Evolutionary conservation across 345 rosid species (phyloP).

Genomic region (Pistacia atlantica): DNA sequence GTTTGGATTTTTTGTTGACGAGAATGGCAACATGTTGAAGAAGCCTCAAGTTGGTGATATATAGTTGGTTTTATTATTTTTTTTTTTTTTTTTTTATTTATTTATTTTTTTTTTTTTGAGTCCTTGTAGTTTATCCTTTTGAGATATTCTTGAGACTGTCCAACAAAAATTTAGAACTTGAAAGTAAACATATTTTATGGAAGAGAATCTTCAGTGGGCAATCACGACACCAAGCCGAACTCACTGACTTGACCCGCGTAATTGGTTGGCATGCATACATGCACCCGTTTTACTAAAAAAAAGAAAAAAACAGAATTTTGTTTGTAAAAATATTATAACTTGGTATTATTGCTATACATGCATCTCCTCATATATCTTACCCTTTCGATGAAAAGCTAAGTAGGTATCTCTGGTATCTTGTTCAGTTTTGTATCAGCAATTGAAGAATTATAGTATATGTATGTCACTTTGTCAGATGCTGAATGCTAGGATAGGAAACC

Average conservation of each 20-base stretch:
- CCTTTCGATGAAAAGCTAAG: not conserved
- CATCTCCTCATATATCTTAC: not conserved
- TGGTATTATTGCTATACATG: not conserved
- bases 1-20: constrained; percentile 82
- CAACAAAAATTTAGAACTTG: not conserved
- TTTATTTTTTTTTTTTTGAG: not conserved
- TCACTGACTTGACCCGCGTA: no score
- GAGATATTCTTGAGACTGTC: not conserved
- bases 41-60: constrained; percentile 71
- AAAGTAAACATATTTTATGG: not conserved
- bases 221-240: no score
- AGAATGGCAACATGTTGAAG: constrained; percentile 67
- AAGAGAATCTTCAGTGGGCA: not conserved
- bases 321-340: not conserved
- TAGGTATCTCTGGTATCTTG: not conserved
- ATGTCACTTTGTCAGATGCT: constrained; percentile 42
- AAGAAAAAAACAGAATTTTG: no score
- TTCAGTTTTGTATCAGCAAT: constrained; percentile 6
- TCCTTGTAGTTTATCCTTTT: not conserved
- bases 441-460: not conserved
- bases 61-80: not conserved
- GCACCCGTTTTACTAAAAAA: no score
- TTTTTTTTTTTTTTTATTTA: not conserved
- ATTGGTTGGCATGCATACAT: no score
- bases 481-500: constrained; percentile 61